Conservation (phyloP, 2,329 filamentous ascomycete species). For the Cordyceps farinosa region DNA sequence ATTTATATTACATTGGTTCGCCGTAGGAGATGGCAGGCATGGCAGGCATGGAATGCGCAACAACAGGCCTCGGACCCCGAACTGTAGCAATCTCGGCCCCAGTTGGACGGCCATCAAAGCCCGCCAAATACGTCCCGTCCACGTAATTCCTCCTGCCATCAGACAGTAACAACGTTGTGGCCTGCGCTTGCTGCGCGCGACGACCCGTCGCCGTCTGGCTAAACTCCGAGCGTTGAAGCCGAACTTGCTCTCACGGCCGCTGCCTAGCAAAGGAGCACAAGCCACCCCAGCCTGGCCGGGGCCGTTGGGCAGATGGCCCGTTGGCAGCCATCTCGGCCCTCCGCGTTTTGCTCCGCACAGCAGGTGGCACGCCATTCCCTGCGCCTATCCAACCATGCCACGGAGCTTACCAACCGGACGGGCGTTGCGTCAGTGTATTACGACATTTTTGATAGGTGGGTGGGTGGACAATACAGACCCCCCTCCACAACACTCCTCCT, state of each 20-base stretch:
- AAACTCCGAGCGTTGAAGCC: slow-evolving; percentile 6
- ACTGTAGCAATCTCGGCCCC: not conserved
- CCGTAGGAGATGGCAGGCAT: too few species aligned
- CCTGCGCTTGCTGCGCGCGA: not conserved
- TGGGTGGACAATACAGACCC: not conserved
- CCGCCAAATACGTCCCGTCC: not conserved
- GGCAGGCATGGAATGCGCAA: too few species aligned
- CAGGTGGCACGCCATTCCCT: not conserved
- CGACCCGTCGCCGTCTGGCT: not conserved
- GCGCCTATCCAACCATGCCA: slow-evolving; percentile 1
- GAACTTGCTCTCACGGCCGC: not conserved
- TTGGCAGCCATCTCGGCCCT: slow-evolving; percentile 7
- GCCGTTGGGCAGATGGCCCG: not conserved
- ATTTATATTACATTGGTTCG: not conserved
- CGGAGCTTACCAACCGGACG: not conserved
- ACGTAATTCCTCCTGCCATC: not conserved
- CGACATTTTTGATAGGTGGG: not conserved
- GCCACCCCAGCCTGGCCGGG: not conserved
- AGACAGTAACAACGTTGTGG: not conserved
- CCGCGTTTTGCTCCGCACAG: slow-evolving; percentile 7
- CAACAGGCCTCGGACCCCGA: not conserved
- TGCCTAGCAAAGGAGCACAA: not conserved
- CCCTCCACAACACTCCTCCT: not conserved
- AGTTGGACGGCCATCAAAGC: too few species aligned
- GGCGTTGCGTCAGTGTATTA: slow-evolving; percentile 4